These are phyloP conservation scores for Sporisorium scitamineum DNA, from an alignment of 1,284 basidiomycete genomes.

Conservation along the genomic window DNA sequence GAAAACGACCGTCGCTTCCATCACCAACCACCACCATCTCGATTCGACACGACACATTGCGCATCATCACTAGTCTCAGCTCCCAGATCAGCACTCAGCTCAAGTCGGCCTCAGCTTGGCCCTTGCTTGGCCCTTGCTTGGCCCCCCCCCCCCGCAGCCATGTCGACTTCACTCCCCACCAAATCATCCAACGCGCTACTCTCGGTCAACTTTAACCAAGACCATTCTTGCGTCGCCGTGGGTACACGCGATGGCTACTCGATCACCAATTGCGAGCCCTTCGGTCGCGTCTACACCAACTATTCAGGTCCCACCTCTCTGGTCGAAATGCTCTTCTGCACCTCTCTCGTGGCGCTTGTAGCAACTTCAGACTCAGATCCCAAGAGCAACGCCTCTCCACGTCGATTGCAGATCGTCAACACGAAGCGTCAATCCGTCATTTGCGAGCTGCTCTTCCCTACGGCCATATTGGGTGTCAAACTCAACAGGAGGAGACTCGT, in stretches of 20 bases:
- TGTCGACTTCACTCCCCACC: slow-evolving; percentile 35
- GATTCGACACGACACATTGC: not conserved
- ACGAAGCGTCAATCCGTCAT: slow-evolving; percentile 99
- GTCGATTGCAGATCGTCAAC: slow-evolving; percentile 91
- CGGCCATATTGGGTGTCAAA: slow-evolving; percentile 93
- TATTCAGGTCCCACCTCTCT: slow-evolving; percentile 92
- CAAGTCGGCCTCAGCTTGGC: too few relatives aligned
- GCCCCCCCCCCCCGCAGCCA: slow-evolving; percentile 2
- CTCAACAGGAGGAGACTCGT: slow-evolving; percentile 95
- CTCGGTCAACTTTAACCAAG: slow-evolving; percentile 62
- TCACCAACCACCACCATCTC: not conserved
- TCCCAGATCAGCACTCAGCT: not conserved
- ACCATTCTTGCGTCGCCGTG: slow-evolving; percentile 84
- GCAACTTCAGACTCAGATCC: slow-evolving; percentile 81
- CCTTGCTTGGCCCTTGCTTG: too few relatives aligned
- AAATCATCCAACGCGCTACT: slow-evolving; percentile 55
- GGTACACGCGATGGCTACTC: slow-evolving; percentile 95
- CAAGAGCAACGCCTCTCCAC: slow-evolving; percentile 77
- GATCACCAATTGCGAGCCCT: slow-evolving; percentile 98
- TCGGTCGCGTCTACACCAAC: slow-evolving; percentile 93
- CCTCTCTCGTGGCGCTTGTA: slow-evolving; percentile 93
- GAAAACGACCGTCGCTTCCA: not conserved
- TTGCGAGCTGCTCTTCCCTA: slow-evolving; percentile 96
- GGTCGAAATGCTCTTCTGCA: slow-evolving; percentile 99
- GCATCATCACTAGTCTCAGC: not conserved